Evolutionary conservation across 2,329 filamentous ascomycete species (phyloP), one percentile per base, ranked within the genome.

Genomic region (Fusarium keratoplasticum): DNA sequence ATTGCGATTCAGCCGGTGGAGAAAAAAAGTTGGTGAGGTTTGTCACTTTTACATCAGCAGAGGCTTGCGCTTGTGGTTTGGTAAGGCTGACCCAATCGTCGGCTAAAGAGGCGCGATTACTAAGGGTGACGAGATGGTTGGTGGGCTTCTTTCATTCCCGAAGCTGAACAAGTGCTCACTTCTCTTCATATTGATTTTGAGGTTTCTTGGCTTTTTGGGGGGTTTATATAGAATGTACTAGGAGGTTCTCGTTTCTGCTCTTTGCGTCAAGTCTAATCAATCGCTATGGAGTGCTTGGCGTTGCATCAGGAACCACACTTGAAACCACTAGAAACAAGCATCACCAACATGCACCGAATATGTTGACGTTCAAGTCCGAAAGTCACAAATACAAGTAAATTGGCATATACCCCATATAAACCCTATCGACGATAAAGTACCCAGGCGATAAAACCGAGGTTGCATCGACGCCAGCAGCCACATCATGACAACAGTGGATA

Each of bases 1-100:
- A 64, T 58, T 29, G 35, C 20, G 25, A 58, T 47, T 50, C 20
- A 10, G 11, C 20, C 22, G 25, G 20, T 60, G 66, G 70, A 62
- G 73, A 68, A 33, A 11, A 31, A 52, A n/a, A 61, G 63, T 61
- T 29, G 47, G 29, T 31, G 31, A 61, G 71, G 70, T 62, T 69
- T 78, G 76, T 78, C 73, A 78, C 62, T 63, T 67, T 78, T 78
- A 77, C 74, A 78, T 78, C 76, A 78, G 76, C 76, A 76, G 60
- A 61, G 31, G 16, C 27, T 20, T 38, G 27, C 25, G 60, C 57
- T 70, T 69, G 27, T 50, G 67, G 42, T 47, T 74, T 73, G 50
- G 55, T 65, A 72, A 70, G 71, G 72, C 76, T 78, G 74, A 77
- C 73, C 69, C 67, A 77, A 55, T 60, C 44, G 65, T 76, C 44